phyloP scores from a whole-genome alignment of 2,329 filamentous ascomycete genomes.

The Fusarium sp. region DNA sequence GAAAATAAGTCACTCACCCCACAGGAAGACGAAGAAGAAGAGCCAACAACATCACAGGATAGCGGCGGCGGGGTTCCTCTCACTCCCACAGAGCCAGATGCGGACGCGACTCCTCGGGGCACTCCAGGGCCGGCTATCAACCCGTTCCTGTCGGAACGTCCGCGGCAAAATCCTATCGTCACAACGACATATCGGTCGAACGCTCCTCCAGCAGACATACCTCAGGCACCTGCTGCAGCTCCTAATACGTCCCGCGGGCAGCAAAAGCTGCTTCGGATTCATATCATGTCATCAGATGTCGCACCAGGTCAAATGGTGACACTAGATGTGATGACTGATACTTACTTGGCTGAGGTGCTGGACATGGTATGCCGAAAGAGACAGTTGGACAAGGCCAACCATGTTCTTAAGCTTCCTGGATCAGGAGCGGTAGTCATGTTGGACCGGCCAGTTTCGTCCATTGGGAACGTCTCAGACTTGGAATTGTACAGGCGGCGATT shows the following conservation, averaged over 20 bases:
- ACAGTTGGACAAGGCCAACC: slow-evolving; percentile 79
- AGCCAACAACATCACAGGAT: slow-evolving; percentile 43
- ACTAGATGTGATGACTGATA: slow-evolving; percentile 81
- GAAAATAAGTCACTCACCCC: slow-evolving; percentile 76
- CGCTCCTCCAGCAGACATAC: slow-evolving; percentile 64
- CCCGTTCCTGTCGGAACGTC: slow-evolving; percentile 45
- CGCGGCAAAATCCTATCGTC: slow-evolving; percentile 66
- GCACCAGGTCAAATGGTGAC: slow-evolving; percentile 78
- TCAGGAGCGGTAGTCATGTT: slow-evolving; percentile 79
- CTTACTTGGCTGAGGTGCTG: slow-evolving; percentile 83
- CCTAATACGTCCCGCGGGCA: slow-evolving; percentile 65
- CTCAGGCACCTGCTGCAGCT: slow-evolving; percentile 56
- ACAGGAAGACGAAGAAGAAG: slow-evolving; percentile 64
- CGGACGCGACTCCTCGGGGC: slow-evolving; percentile 40
- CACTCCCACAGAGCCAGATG: slow-evolving; percentile 45
- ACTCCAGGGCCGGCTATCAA: slow-evolving; percentile 45
- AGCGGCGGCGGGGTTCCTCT: slow-evolving; percentile 27
- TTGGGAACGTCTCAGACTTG: slow-evolving; percentile 78
- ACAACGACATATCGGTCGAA: slow-evolving; percentile 68
- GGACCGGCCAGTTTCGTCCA: slow-evolving; percentile 81
- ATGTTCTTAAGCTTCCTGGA: slow-evolving; percentile 79
- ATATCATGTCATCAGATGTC: slow-evolving; percentile 74
- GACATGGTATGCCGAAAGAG: slow-evolving; percentile 81
- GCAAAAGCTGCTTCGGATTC: slow-evolving; percentile 75
- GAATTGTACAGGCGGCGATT: slow-evolving; percentile 81